These are phyloP conservation scores for Talaromyces sp. DNA, from an alignment of 2,329 filamentous ascomycete species.

Conservation along the genomic window DNA sequence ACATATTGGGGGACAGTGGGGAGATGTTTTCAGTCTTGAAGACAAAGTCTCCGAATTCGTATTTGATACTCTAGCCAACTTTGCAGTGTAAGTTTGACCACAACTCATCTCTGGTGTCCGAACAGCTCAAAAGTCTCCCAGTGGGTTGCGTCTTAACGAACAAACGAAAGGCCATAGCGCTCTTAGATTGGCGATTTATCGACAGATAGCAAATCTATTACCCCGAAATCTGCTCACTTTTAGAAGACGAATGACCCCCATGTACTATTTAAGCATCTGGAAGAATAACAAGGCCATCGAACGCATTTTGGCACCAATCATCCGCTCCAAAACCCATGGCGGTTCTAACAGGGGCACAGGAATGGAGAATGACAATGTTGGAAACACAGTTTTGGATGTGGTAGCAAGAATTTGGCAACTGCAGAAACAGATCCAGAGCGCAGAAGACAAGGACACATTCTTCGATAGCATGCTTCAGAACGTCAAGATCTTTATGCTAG, in stretches of 20 bases:
- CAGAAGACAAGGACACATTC: neutral
- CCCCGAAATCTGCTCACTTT: neutral
- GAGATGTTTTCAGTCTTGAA: neutral
- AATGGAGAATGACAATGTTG: neutral
- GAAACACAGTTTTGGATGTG: neutral
- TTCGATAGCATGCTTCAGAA: neutral
- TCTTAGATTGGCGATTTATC: neutral
- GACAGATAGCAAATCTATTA: slow-evolving; percentile 23
- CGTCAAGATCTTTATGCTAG: neutral
- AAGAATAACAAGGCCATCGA: neutral
- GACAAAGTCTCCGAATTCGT: neutral
- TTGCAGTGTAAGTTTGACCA: neutral
- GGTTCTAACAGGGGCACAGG: neutral
- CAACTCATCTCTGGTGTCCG: neutral
- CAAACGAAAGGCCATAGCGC: neutral
- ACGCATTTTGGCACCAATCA: neutral
- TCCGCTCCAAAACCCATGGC: neutral
- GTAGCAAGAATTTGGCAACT: neutral
- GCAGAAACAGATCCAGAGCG: neutral
- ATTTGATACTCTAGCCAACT: neutral
- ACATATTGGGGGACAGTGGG: neutral
- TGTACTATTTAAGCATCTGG: neutral
- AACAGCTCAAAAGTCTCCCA: neutral
- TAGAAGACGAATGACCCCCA: neutral
- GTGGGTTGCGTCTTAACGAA: neutral